phyloP scores from a whole-genome alignment of 257 asterid genomes.

The Cinchona pubescens region DNA sequence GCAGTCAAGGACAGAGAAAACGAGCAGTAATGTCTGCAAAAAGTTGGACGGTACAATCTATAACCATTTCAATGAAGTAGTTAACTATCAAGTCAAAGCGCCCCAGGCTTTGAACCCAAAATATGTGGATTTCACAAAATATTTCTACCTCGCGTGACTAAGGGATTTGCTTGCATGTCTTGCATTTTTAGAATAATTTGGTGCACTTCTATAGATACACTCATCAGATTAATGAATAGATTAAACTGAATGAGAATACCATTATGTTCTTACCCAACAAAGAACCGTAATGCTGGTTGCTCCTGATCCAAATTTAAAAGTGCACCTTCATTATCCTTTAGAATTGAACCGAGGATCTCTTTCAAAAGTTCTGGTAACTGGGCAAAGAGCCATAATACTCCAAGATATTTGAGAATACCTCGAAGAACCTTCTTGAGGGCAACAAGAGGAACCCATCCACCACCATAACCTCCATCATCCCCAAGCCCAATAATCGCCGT shows the following conservation, averaged over 20 bases:
- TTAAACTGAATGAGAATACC: neutral
- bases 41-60: neutral
- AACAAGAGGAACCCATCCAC: slow-evolving; percentile 99
- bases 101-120: neutral
- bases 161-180: neutral
- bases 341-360: slow-evolving; percentile 95
- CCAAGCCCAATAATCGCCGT: slow-evolving; percentile 99
- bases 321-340: slow-evolving; percentile 96
- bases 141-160: neutral
- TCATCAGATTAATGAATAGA: neutral
- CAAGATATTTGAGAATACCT: slow-evolving; percentile 95
- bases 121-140: neutral
- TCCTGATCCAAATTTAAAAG: slow-evolving; percentile 94
- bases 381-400: slow-evolving; percentile 97
- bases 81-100: neutral
- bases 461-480: slow-evolving; percentile 99
- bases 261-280: slow-evolving; percentile 73
- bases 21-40: neutral
- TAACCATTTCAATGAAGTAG: neutral
- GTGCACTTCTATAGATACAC: neutral
- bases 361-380: slow-evolving; percentile 94
- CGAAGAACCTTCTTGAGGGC: slow-evolving; percentile 97
- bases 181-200: neutral
- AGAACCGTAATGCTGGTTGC: slow-evolving; percentile 99
- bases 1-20: neutral